These are phyloP conservation scores for Lophium mytilinum DNA, from an alignment of 495 filamentous ascomycete genomes.

Conservation along the genomic window DNA sequence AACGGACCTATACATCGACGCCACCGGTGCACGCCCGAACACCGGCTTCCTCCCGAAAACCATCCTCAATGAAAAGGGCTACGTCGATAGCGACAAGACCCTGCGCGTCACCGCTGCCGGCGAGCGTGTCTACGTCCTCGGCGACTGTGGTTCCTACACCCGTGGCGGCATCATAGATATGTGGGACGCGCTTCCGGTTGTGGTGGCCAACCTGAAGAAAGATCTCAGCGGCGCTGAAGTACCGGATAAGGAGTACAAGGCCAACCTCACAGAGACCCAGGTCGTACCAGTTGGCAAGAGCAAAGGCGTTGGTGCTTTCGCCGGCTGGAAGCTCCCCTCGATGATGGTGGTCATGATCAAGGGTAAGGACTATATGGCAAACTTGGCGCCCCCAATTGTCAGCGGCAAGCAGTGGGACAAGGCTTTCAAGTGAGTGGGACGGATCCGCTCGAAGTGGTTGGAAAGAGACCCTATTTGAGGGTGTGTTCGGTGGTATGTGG, in stretches of 20 bases:
- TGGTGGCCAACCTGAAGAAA: conserved; percentile 40
- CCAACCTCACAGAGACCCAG: conserved; percentile 31
- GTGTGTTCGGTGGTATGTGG: no score
- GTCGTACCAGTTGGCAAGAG: conserved; percentile 47
- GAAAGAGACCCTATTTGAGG: no score
- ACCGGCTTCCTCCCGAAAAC: conserved; percentile 34
- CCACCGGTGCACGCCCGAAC: conserved; percentile 40
- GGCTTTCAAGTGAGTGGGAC: conserved; percentile 24
- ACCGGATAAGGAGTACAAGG: conserved; percentile 27
- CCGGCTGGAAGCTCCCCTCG: conserved; percentile 47
- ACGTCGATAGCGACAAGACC: conserved; percentile 40
- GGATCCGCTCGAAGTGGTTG: no score
- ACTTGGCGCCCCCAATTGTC: conserved; percentile 41
- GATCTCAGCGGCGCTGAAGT: conserved; percentile 20
- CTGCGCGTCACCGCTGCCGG: conserved; percentile 44
- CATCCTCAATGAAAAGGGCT: conserved; percentile 33
- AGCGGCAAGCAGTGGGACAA: conserved; percentile 49
- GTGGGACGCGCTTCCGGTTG: conserved; percentile 34
- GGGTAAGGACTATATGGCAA: conserved; percentile 53
- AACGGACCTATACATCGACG: conserved; percentile 45
- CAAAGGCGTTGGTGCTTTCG: conserved; percentile 48
- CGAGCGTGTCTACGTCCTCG: conserved; percentile 40
- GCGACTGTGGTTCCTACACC: conserved; percentile 34
- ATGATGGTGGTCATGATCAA: conserved; percentile 53
- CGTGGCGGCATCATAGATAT: conserved; percentile 37